phyloP scores from a whole-genome alignment of 306 rosid genomes.

The Citrullus colocynthis region DNA sequence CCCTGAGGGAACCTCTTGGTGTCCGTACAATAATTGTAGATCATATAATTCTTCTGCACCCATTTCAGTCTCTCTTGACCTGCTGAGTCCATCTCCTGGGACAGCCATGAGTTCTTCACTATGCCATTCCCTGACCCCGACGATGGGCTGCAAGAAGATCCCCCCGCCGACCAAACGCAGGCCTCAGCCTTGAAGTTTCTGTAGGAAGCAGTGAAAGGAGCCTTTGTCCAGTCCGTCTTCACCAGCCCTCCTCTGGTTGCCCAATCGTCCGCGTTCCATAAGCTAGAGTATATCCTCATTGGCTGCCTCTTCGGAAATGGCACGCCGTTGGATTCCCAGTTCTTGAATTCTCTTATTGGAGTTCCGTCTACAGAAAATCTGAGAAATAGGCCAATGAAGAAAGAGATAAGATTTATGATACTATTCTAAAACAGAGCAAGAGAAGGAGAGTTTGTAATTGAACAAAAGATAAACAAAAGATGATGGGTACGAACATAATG shows the following conservation, averaged over 20 bases:
- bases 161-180: conserved; percentile 38
- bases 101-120: conserved; percentile 18
- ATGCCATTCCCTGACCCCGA: neutral
- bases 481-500: conserved; percentile 27
- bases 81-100: conserved; percentile 27
- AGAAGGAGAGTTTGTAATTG: neutral
- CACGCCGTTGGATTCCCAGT: conserved; percentile 37
- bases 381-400: neutral
- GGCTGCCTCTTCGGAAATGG: conserved; percentile 58
- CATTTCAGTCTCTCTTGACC: conserved; percentile 24
- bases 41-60: conserved; percentile 61
- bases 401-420: too few relatives aligned
- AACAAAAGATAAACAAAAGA: neutral
- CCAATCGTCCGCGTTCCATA: conserved; percentile 81
- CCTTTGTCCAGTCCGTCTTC: conserved; percentile 56
- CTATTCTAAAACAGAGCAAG: neutral
- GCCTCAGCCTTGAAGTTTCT: conserved; percentile 44
- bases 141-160: conserved; percentile 30
- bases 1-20: conserved; percentile 47
- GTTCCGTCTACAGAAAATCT: conserved; percentile 63
- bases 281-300: conserved; percentile 53
- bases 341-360: conserved; percentile 74
- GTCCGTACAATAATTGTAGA: conserved; percentile 55
- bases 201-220: conserved; percentile 62
- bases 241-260: conserved; percentile 74